Evolutionary conservation across 2,329 filamentous ascomycete genomes (phyloP), one percentile per base, ranked within the genome.

Genomic region (Metarhizium album): DNA sequence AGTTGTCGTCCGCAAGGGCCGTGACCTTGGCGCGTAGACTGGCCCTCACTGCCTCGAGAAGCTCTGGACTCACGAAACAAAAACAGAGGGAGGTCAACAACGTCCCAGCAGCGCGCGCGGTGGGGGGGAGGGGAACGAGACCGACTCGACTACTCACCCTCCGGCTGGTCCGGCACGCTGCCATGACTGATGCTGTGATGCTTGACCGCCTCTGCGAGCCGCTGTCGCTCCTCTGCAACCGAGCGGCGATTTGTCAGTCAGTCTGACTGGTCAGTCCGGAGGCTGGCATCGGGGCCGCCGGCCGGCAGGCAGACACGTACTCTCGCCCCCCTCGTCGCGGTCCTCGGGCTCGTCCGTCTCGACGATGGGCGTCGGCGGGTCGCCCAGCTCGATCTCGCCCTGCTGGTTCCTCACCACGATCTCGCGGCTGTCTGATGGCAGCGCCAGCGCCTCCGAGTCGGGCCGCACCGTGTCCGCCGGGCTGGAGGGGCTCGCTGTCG

Each of bases 1-100:
- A 95, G 60, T 84, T 86, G 61, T 95, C 90, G 47, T 93, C 86
- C 22, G 86, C 78, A 47, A 95, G 69, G 14, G 83, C 81, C 16
- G 80, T 78, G 2, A 90, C 84, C 63, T 89, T 88, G 52, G 80
- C 80, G 57, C 80, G 75, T 50, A 94, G 70, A 64, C 84, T 90
- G 33, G 81, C 78, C 55, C 80, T 79, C 46, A 90, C 78, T 22
- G 81, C 76, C 55, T 85, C 81, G 24, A 89, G 72, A 3, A 90
- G 74, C 65, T 90, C 86, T 83, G 53, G 22, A n/a, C 46, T 58
- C 24, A 4, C 16, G 3, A n/a, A 46, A 24, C 13, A 29, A 31
- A 45, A 22, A 42, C 20, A n/a, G 42, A 40, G 18, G n/a, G 22
- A n/a, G 13, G 13, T 1, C 18, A 13, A 27, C 31, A 7, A 18